Evolutionary conservation across 1,139 yeast species (phyloP).

Genomic region (Yamadazyma dendronema): DNA sequence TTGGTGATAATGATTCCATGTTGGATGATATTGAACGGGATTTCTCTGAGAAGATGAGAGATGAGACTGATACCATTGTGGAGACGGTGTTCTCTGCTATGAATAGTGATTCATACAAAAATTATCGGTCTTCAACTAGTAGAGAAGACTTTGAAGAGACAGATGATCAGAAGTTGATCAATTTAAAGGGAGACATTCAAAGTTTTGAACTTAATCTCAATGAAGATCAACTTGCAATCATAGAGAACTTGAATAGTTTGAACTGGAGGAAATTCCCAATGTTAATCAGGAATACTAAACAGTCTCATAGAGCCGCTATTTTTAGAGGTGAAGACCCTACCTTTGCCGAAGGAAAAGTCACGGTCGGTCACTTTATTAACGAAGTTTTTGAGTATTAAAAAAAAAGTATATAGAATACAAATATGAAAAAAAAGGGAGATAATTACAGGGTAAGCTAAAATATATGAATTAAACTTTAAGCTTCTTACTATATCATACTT

Average conservation of each 20-base stretch:
- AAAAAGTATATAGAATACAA: not conserved
- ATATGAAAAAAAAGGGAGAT: not conserved
- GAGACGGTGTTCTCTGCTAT: constrained; percentile 63
- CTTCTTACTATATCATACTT: too few relatives aligned
- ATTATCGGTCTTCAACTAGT: constrained; percentile 18
- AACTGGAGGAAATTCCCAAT: constrained; percentile 73
- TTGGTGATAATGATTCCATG: not conserved
- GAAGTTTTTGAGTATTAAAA: constrained; percentile 22
- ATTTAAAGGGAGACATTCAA: constrained; percentile 17
- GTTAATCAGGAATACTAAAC: constrained; percentile 59
- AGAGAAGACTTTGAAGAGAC: not conserved
- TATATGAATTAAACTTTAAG: too few relatives aligned
- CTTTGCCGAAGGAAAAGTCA: constrained; percentile 66
- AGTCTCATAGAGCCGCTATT: constrained; percentile 81
- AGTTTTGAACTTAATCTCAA: constrained; percentile 40
- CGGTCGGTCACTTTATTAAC: constrained; percentile 63
- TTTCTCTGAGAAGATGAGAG: constrained; percentile 29
- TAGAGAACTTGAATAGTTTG: constrained; percentile 54
- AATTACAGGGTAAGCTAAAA: not conserved
- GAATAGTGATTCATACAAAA: constrained; percentile 26
- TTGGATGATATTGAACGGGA: constrained; percentile 3
- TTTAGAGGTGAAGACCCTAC: constrained; percentile 54
- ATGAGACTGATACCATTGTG: constrained; percentile 55
- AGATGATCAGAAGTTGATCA: constrained; percentile 11
- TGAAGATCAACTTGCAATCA: constrained; percentile 48